A percentile compares a stretch with the other conserved stretches of the same genome.
phyloP scores from a whole-genome alignment of 129 eudicot species.

The Smallanthus sonchifolius region DNA sequence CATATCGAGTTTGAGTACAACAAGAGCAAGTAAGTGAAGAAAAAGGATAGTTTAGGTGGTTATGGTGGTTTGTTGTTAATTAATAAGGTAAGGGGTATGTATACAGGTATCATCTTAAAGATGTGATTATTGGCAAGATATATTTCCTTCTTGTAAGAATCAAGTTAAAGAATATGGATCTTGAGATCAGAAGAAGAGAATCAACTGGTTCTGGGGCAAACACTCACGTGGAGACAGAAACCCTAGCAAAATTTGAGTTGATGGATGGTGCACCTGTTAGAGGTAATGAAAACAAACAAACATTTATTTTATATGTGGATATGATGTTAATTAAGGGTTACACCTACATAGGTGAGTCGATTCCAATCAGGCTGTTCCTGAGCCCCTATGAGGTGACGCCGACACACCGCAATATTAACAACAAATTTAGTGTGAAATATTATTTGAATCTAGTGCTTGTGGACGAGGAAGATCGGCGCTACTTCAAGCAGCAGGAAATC shows the following conservation, averaged over 20 bases:
- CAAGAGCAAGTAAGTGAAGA: conserved; percentile 69
- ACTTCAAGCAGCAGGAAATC: conserved; percentile 83
- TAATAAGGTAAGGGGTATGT: neutral
- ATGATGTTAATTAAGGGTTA: neutral
- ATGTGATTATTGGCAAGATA: conserved; percentile 89
- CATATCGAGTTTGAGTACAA: conserved; percentile 87
- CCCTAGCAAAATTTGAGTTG: conserved; percentile 87
- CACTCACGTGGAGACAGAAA: conserved; percentile 97
- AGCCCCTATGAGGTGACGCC: conserved; percentile 87
- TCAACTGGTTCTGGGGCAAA: conserved; percentile 95
- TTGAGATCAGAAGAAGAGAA: conserved; percentile 91
- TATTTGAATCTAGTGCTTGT: conserved; percentile 76
- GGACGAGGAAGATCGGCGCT: conserved; percentile 83
- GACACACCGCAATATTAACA: conserved; percentile 71
- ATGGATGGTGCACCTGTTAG: conserved; percentile 99
- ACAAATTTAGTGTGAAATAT: conserved; percentile 84
- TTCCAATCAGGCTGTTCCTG: conserved; percentile 72
- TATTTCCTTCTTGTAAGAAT: conserved; percentile 94
- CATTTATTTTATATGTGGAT: too few species aligned
- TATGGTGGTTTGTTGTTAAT: neutral
- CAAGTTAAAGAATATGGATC: conserved; percentile 95
- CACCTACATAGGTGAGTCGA: conserved; percentile 54
- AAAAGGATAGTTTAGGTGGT: neutral
- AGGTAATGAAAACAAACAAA: conserved; percentile 36
- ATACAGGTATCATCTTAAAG: conserved; percentile 91